Percentiles rank a stretch among this genome's conserved stretches.
Evolutionary conservation across 2,329 filamentous ascomycete genomes (phyloP).

Genomic region (Fusarium temperatum): DNA sequence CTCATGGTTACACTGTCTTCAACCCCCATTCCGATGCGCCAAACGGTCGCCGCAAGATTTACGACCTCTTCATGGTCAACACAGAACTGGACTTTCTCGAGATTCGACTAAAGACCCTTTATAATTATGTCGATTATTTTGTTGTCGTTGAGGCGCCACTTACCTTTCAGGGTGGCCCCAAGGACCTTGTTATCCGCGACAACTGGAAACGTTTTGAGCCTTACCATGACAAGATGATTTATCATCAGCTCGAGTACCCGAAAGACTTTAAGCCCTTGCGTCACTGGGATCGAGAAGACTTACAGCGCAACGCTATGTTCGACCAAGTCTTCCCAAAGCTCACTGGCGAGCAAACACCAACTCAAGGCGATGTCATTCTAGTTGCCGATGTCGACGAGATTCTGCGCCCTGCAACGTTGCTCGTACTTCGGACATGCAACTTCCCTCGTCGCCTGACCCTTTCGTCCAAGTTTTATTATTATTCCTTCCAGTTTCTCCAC

Average conservation of each 20-base stretch:
- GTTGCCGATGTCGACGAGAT: constrained; percentile 71
- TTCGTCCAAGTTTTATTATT: constrained; percentile 63
- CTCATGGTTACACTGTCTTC: constrained; percentile 47
- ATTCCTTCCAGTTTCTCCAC: constrained; percentile 63
- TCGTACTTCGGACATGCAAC: constrained; percentile 58
- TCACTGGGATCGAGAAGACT: constrained; percentile 62
- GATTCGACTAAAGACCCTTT: constrained; percentile 67
- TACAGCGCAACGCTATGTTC: constrained; percentile 66
- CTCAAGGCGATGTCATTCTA: constrained; percentile 63
- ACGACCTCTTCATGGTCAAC: constrained; percentile 69
- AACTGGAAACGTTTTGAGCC: constrained; percentile 61
- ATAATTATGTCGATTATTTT: constrained; percentile 70
- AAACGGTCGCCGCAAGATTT: constrained; percentile 45
- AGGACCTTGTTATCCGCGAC: constrained; percentile 62
- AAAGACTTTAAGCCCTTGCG: constrained; percentile 48
- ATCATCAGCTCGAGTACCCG: constrained; percentile 61
- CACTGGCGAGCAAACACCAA: constrained; percentile 51
- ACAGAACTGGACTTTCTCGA: constrained; percentile 73
- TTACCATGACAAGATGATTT: constrained; percentile 69
- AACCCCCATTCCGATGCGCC: constrained; percentile 27
- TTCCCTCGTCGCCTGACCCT: constrained; percentile 64
- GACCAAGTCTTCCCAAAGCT: constrained; percentile 63
- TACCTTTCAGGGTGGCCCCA: constrained; percentile 66
- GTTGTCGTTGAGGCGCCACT: constrained; percentile 67
- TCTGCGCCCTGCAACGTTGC: constrained; percentile 59